Conservation (phyloP, 169 alveolate genomes). For the Cryptosporidium andersoni region DNA sequence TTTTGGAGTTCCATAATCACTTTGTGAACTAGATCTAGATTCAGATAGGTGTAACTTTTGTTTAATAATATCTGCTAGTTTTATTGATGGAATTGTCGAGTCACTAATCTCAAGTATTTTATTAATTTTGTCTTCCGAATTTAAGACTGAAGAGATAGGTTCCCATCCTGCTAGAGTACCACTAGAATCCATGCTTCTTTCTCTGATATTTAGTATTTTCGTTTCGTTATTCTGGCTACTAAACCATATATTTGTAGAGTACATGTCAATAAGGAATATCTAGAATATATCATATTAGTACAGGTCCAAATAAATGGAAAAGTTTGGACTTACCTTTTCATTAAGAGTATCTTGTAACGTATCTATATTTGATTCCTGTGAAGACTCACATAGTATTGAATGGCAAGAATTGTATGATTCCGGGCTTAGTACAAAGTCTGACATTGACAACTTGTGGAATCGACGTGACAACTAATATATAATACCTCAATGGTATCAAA, state of each 20-base stretch:
- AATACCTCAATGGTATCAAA: too few relatives aligned
- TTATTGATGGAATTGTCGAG: background rate
- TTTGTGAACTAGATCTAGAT: background rate
- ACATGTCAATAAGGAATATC: conserved; percentile 33
- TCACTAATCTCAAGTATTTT: background rate
- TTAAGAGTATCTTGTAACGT: conserved; percentile 43
- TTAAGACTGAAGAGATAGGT: background rate
- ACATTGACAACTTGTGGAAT: too few relatives aligned
- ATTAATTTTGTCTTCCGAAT: background rate
- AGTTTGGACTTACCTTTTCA: conserved; percentile 16
- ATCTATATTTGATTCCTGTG: conserved; percentile 39
- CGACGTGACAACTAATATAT: too few relatives aligned
- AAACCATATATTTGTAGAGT: conserved; percentile 38
- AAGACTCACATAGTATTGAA: conserved; percentile 37
- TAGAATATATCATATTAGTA: background rate
- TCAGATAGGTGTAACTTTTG: conserved; percentile 4
- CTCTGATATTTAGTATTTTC: conserved; percentile 14
- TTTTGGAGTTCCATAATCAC: background rate
- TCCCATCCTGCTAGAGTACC: background rate
- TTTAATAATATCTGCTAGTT: conserved; percentile 33
- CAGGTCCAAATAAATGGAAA: background rate
- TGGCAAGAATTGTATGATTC: conserved; percentile 54
- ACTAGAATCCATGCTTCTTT: background rate
- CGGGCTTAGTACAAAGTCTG: too few relatives aligned
- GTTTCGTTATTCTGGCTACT: conserved; percentile 7